phyloP scores from a whole-genome alignment of 2,329 filamentous ascomycete genomes.

The Thielaviopsis ethacetica region DNA sequence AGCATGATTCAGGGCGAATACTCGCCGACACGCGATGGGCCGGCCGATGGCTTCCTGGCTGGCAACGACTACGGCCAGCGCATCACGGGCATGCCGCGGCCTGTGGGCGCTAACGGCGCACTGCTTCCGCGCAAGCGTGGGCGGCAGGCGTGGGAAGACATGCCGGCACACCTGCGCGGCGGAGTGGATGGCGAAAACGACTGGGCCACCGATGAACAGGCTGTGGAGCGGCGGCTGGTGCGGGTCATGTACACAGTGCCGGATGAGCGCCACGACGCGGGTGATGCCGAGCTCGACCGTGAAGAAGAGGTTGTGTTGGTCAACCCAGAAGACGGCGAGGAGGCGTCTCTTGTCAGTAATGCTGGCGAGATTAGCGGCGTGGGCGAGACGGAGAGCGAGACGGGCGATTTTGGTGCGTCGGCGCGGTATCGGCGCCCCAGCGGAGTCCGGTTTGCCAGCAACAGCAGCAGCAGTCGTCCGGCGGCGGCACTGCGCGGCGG shows the following conservation, averaged over 20 bases:
- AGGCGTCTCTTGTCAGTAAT: slow-evolving; percentile 6
- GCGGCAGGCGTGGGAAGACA: slow-evolving; percentile 33
- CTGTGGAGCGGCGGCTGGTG: slow-evolving; percentile 53
- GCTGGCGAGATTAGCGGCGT: slow-evolving; percentile 9
- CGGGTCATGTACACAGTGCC: slow-evolving; percentile 91
- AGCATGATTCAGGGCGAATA: slow-evolving; percentile 11
- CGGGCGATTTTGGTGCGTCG: neutral
- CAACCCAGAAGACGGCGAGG: slow-evolving; percentile 7
- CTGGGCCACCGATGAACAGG: slow-evolving; percentile 56
- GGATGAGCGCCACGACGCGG: slow-evolving; percentile 70
- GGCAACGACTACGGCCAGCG: slow-evolving; percentile 24
- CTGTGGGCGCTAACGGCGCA: slow-evolving; percentile 17
- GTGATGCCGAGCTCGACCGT: slow-evolving; percentile 51
- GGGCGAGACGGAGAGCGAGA: neutral
- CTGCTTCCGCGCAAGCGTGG: slow-evolving; percentile 39
- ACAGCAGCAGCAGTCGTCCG: neutral
- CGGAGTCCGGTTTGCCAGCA: neutral
- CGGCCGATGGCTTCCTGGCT: slow-evolving; percentile 20
- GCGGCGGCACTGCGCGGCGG: neutral
- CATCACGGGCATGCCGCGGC: slow-evolving; percentile 23
- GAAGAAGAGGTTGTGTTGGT: slow-evolving; percentile 10
- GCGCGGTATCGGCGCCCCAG: neutral
- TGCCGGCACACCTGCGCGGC: slow-evolving; percentile 16
- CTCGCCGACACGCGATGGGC: slow-evolving; percentile 18
- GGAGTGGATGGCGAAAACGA: slow-evolving; percentile 35